Conservation (phyloP, 352 stramenopile species). For the Phytophthora palmivora region DNA sequence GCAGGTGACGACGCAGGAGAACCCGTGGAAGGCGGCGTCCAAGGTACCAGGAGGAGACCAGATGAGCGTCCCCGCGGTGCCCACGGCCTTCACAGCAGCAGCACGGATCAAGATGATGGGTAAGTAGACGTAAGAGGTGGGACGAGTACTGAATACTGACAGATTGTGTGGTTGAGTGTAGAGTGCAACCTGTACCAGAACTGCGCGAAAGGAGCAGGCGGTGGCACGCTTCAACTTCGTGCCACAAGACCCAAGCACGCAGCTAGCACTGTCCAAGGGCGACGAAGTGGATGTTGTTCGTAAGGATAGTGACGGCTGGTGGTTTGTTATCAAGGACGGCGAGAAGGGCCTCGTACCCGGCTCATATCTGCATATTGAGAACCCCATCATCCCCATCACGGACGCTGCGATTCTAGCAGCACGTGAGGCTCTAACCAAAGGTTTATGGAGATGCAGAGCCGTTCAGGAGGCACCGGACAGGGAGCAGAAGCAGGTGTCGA, state of each 20-base stretch:
- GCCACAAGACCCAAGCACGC: constrained; percentile 70
- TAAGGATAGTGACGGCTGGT: constrained; percentile 87
- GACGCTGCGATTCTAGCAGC: constrained; percentile 72
- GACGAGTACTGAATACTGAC: neutral
- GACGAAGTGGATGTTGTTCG: constrained; percentile 80
- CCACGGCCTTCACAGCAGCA: constrained; percentile 68
- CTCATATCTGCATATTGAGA: constrained; percentile 76
- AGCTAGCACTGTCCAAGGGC: constrained; percentile 74
- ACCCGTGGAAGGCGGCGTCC: constrained; percentile 62
- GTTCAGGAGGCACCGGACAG: constrained; percentile 31
- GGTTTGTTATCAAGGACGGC: constrained; percentile 80
- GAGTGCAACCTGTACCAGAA: constrained; percentile 38
- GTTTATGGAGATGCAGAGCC: constrained; percentile 60
- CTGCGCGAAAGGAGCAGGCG: constrained; percentile 64
- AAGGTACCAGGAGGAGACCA: constrained; percentile 41
- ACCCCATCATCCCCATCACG: constrained; percentile 59
- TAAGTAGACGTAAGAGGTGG: constrained; percentile 20
- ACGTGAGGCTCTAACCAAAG: constrained; percentile 81
- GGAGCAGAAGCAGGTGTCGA: constrained; percentile 41
- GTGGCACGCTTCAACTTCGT: constrained; percentile 83
- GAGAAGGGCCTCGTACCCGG: constrained; percentile 85
- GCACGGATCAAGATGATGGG: constrained; percentile 61
- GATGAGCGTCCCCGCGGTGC: constrained; percentile 62
- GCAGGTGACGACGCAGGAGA: constrained; percentile 50
- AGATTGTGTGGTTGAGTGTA: constrained; percentile 15